Evolutionary conservation across 2,329 filamentous ascomycete species (phyloP), one percentile per base, ranked within the genome.

Genomic region (Arthrobotrys pseudoclavata): DNA sequence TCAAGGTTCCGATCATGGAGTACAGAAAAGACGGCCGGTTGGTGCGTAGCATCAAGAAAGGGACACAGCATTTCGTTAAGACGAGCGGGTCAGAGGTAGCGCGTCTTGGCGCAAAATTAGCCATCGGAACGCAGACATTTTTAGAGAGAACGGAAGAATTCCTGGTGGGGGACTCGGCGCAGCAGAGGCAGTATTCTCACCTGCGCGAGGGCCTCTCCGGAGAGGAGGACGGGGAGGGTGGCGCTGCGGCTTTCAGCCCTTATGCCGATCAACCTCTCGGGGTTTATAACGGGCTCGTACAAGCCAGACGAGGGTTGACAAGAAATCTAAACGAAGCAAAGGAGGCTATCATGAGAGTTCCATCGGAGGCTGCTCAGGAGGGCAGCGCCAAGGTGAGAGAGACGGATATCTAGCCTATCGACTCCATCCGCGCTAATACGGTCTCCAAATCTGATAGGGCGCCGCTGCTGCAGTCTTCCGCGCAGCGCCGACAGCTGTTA

Each of bases 51-150:
- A 91, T 99, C 64, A 91, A 93, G 78, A 98, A 97, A 84, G 96
- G 96, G 1, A 94, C 94, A 0, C 86, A 91, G 7, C 91, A 93
- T 1, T 99, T 99, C 84, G 94, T 93, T 40, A 94, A 92, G 82
- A 97, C 94, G 0, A 99, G 96, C 0, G 94, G 94, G 1, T 96
- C 92, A 0, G 96, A 97, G 82, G 87, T 98, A n/a, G 92, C 97
- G 79, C 96, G 96, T 81, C 87, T 99, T 0, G 95, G 96, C 12
- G 96, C 96, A 53, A 98, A 97, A 84, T 86, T 98, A 62, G 95
- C 95, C 0, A 92, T 98, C 61, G 96, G 96, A 37, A 97, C 96
- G 2, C 96, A 98, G 82, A 96, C 92, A n/a, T 90, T 94, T 15
- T 88, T 99, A 0, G 92, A 97, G 82, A 92, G 92, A 18, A 94